Evolutionary conservation across 805 yeast genomes (phyloP).

Genomic region (Saccharomyces eubayanus): DNA sequence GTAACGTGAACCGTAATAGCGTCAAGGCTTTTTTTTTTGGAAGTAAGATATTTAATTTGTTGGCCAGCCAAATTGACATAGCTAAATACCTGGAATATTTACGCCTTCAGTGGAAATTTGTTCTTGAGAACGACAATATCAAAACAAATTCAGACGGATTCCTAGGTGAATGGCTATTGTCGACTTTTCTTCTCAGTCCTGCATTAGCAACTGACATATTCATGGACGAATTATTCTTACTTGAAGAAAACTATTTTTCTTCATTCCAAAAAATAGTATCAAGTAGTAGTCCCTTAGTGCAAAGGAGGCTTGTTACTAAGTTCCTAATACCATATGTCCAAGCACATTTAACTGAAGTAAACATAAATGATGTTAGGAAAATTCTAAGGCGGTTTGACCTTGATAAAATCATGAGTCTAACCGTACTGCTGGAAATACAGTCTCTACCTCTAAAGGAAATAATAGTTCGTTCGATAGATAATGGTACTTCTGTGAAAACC

Average conservation of each 20-base stretch:
- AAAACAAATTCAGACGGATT: background rate
- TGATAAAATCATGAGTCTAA: slow-evolving; percentile 5
- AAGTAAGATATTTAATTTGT: slow-evolving; percentile 25
- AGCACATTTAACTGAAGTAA: slow-evolving; percentile 3
- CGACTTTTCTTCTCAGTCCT: slow-evolving; percentile 16
- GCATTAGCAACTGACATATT: slow-evolving; percentile 10
- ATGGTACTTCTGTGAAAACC: background rate
- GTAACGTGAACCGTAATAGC: slow-evolving; percentile 5
- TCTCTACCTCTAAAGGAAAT: slow-evolving; percentile 13
- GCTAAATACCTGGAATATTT: slow-evolving; percentile 16
- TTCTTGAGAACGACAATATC: slow-evolving; percentile 4
- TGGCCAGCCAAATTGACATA: slow-evolving; percentile 14
- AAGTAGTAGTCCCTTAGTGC: slow-evolving; percentile 10
- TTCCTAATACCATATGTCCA: slow-evolving; percentile 18
- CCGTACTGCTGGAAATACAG: slow-evolving; percentile 8
- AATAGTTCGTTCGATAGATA: slow-evolving; percentile 4
- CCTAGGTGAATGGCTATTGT: slow-evolving; percentile 9
- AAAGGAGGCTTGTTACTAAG: slow-evolving; percentile 11
- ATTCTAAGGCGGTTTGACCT: slow-evolving; percentile 11
- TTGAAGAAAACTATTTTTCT: slow-evolving; percentile 4
- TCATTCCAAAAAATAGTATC: slow-evolving; percentile 7
- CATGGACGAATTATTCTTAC: slow-evolving; percentile 15
- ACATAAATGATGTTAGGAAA: slow-evolving; percentile 5
- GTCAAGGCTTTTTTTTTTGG: slow-evolving; percentile 26
- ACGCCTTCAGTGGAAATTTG: slow-evolving; percentile 15